A percentile compares a stretch with the other conserved stretches of the same genome.
phyloP scores from a whole-genome alignment of 768 basidiomycete species.

The Mycena kentingensis region DNA sequence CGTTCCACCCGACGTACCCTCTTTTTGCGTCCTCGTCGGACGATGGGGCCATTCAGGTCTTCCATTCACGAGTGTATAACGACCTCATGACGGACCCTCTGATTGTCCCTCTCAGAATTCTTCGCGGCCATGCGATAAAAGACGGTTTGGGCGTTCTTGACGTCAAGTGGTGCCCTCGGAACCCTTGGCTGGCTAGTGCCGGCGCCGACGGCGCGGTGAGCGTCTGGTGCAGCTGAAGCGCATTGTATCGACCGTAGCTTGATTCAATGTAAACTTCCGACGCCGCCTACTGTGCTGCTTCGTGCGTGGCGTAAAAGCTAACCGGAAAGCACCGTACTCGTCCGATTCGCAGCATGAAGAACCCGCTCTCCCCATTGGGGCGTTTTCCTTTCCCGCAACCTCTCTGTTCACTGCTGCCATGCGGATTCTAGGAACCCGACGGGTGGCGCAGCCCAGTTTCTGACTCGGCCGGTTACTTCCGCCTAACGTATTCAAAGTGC shows the following conservation, averaged over 20 bases:
- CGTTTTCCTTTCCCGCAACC: conserved; percentile 7
- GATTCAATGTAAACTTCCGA: background rate
- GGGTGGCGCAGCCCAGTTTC: conserved; percentile 1
- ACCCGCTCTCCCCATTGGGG: background rate
- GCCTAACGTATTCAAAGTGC: conserved; percentile 10
- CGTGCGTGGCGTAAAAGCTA: too few species aligned
- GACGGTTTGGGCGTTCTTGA: conserved; percentile 92
- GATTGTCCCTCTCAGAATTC: conserved; percentile 95
- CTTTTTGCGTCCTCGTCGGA: conserved; percentile 96
- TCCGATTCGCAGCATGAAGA: too few species aligned
- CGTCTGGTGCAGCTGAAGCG: conserved; percentile 80
- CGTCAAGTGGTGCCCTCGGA: conserved; percentile 82
- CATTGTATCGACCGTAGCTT: conserved; percentile 11
- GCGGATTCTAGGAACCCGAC: conserved; percentile 5
- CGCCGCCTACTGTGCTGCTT: too few species aligned
- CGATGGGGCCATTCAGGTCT: conserved; percentile 95
- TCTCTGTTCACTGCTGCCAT: conserved; percentile 2
- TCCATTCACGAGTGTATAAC: conserved; percentile 92
- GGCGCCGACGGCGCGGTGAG: conserved; percentile 89
- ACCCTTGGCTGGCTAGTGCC: conserved; percentile 91
- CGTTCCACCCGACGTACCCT: conserved; percentile 93
- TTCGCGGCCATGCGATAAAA: conserved; percentile 83
- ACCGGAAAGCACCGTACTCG: too few species aligned
- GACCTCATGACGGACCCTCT: conserved; percentile 97
- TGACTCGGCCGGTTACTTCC: conserved; percentile 10